Base-by-base conservation (phyloP, 2,329 filamentous ascomycete species). In the Arthrobotrys megalospora region DNA sequence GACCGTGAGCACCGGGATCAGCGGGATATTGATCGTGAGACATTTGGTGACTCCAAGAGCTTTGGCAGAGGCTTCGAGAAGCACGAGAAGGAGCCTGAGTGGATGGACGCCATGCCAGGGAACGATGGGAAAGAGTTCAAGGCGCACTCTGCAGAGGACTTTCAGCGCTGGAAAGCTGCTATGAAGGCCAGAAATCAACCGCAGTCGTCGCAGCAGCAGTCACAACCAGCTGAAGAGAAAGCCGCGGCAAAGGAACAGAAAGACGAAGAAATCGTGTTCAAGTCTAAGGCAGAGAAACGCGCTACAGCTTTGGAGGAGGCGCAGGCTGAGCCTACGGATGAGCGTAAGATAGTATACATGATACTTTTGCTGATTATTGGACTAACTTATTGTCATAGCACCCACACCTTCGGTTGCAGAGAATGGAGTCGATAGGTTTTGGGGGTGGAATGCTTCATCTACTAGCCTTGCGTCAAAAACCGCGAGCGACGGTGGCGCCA, bases 161-260 rank as follows among this genome's bases (percentile, higher is more conserved):
- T 89, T 79, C 86, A 89, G 82, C 85, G 86, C 71, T 89, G 87
- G 87, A 88, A 88, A 82, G 86, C 87, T 70, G 85, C 84, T 77
- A 88, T 87, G 87, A 87, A 85, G 78, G 86, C 85, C 10, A 84
- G 84, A 38, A 79, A 76, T 45, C 76, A 62, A 58, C 80, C 70
- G 60, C 53, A 52, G 48, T 28, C 67, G 16, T 69, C 80, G 24
- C 79, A 76, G 19, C 78, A 80, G 38, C 65, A 45, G 10, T 4
- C 50, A 4, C 53, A 70, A 32, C 71, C 45, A 1, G 41, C 16
- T 11, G 67, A 71, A 6, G 80, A 82, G 34, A 80, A 80, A 53
- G 41, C 55, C 0, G 19, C 62, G 0, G 11, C 62, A 0, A 78
- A 71, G 21, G 73, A 77, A 34, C 43, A 52, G 19, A 77, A 72